phyloP scores from a whole-genome alignment of 768 basidiomycete species.

The Lentinula edodes region DNA sequence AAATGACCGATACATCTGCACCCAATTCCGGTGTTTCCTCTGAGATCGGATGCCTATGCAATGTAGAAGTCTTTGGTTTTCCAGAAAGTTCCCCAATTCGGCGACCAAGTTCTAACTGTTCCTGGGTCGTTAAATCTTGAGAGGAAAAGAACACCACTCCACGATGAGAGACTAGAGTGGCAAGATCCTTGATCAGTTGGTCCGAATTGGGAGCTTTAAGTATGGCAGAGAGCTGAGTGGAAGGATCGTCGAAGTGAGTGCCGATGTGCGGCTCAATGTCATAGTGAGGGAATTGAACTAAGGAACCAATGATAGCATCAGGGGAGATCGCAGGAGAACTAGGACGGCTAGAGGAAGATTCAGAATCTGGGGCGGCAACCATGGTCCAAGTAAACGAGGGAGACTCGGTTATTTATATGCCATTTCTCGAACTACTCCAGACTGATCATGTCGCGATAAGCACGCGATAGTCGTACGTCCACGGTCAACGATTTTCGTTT shows the following conservation, averaged over 20 bases:
- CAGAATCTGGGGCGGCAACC: conserved; percentile 3
- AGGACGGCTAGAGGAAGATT: neutral
- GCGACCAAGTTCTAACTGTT: conserved; percentile 47
- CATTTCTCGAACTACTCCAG: neutral
- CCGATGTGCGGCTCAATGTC: conserved; percentile 53
- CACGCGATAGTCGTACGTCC: neutral
- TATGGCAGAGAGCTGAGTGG: conserved; percentile 40
- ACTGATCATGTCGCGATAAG: conserved; percentile 1
- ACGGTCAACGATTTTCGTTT: neutral
- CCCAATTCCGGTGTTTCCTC: conserved; percentile 43
- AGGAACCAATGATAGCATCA: conserved; percentile 25
- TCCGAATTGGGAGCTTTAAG: conserved; percentile 41
- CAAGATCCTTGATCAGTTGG: conserved; percentile 48
- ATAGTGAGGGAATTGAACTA: conserved; percentile 26
- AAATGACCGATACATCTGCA: conserved; percentile 49
- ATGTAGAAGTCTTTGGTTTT: conserved; percentile 37
- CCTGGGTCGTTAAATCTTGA: conserved; percentile 42
- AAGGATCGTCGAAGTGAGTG: conserved; percentile 39
- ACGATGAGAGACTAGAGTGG: conserved; percentile 46
- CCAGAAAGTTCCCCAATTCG: conserved; percentile 44
- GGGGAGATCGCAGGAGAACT: neutral
- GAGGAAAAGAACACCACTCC: conserved; percentile 63
- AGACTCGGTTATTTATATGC: neutral
- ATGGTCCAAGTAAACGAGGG: neutral
- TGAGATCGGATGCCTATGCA: conserved; percentile 56